Evolutionary conservation across 1,284 basidiomycete species (phyloP), one percentile per base, ranked within the genome.

Genomic region (Neonothopanus nambi): DNA sequence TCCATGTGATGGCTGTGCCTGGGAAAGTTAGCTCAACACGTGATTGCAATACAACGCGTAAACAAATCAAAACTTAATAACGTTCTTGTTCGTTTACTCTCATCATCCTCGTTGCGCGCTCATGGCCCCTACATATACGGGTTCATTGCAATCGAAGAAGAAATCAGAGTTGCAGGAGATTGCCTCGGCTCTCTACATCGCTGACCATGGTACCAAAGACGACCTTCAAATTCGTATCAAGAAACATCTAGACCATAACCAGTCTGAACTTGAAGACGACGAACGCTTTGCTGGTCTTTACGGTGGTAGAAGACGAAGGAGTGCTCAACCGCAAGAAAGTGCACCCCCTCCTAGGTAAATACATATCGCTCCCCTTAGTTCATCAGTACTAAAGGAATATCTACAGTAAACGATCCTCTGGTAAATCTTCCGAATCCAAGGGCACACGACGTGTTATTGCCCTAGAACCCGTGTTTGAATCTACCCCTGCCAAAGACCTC

Each of bases 91-190:
- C 13, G 41, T 42, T 42, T 15, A 20, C 13, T 30, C 26, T 36
- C 37, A 46, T 51, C 41, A 24, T 20, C 51, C 26, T 44, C 43
- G 56, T 48, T 59, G 45, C 56, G 65, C 63, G 55, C 18, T 56
- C 68, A 73, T 72, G 70, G 61, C 70, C 36, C 62, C 66, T 47
- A 60, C 60, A 35, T 77, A 67, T 71, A 63, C 70, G 38, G 83
- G 83, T 49, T 65, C 77, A 21, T 73, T 85, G 20, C 73, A 73
- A 55, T 59, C 75, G 6, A 85, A 85, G 67, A 85, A 82, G 68
- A 85, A 86, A 65, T 72, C 70, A 6, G 85, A 86, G 20, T 74
- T 87, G 3, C 81, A 77, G 58, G 75, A 78, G 52, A 79, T 87
- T 28, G 81, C 84, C 1, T 9, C 56, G 5, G 79, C 80, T 6